A percentile compares a stretch with the other conserved stretches of the same genome.
phyloP scores from a whole-genome alignment of 2,329 filamentous ascomycete genomes.

The Epichloe glyceriae region DNA sequence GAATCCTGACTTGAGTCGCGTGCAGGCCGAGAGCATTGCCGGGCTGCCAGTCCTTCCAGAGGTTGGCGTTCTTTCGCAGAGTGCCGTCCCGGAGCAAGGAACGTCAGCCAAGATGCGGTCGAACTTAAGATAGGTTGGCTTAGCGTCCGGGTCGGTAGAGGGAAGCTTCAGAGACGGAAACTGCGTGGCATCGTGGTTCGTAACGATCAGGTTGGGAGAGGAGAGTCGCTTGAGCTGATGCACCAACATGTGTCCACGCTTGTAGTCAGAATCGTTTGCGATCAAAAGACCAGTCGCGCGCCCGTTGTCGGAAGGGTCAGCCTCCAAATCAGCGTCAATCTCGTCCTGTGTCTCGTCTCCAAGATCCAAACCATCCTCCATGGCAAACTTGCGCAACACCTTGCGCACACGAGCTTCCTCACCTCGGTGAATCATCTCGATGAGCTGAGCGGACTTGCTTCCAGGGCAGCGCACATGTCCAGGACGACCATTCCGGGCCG shows the following conservation, averaged over 20 bases:
- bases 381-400: slow-evolving; percentile 50
- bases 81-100: slow-evolving; percentile 96
- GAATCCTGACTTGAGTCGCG: slow-evolving; percentile 73
- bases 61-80: slow-evolving; percentile 76
- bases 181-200: slow-evolving; percentile 93
- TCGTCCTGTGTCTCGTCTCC: slow-evolving; percentile 34
- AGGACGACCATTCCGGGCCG: slow-evolving; percentile 84
- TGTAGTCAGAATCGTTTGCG: slow-evolving; percentile 94
- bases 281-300: slow-evolving; percentile 83
- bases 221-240: slow-evolving; percentile 96
- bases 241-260: slow-evolving; percentile 90
- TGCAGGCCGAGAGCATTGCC: slow-evolving; percentile 80
- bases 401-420: slow-evolving; percentile 77
- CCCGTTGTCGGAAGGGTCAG: slow-evolving; percentile 60
- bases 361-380: slow-evolving; percentile 44
- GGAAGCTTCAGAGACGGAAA: slow-evolving; percentile 88
- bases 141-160: slow-evolving; percentile 36
- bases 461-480: slow-evolving; percentile 92
- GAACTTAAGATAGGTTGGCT: slow-evolving; percentile 76
- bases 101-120: slow-evolving; percentile 95
- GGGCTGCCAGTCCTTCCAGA: slow-evolving; percentile 93
- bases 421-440: slow-evolving; percentile 86
- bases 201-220: slow-evolving; percentile 92
- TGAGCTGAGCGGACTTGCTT: slow-evolving; percentile 89
- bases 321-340: slow-evolving; percentile 37